Evolutionary conservation across 75 land plant species (phyloP), one percentile per base, ranked within the genome.

Genomic region (Sequoiadendron giganteum): DNA sequence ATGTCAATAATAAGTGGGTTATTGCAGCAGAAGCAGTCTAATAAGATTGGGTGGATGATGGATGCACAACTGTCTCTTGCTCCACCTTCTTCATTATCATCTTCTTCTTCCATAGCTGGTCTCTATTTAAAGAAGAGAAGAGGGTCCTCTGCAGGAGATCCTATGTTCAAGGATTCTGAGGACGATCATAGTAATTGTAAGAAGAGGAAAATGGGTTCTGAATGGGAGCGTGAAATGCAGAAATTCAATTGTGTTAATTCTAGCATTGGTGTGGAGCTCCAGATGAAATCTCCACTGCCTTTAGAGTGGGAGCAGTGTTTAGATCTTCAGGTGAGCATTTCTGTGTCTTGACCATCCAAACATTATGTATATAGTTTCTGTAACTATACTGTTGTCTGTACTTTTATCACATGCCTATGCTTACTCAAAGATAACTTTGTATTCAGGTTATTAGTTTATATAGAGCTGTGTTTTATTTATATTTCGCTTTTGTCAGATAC

Each of bases 1-100:
- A 82, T 82, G 49, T 82, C 84, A 82, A 79, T 79, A 39, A 65
- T 65, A 65, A 73, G 38, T 34, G 84, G 48, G 48, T 28, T 82
- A 42, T 80, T 79, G 47, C 82, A 79, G 42, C 82, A 79, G 82
- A 79, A 18, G 82, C 42, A 79, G n/a, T 21, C 25, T 19, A 21
- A 34, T 9, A 32, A 79, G 42, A 39, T 79, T 42, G 47, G 42
- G 0, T 79, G 82, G 45, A 79, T 79, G 82, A 43, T 39, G 28
- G 82, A 42, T 42, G 42, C 38, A 40, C 42, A 79, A 42, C 82
- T 79, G 45, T 79, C 82, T 36, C 38, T 73, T 10, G 77, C 77
- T 9, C 38, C 77, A 11, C 77, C 77, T 25, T 34, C 77, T 13
- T 10, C 82, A 79, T 34, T 76, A 76, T 40, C 21, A 79, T 79